Base-by-base conservation (phyloP, 345 rosid genomes). In the Citrus reticulata region DNA sequence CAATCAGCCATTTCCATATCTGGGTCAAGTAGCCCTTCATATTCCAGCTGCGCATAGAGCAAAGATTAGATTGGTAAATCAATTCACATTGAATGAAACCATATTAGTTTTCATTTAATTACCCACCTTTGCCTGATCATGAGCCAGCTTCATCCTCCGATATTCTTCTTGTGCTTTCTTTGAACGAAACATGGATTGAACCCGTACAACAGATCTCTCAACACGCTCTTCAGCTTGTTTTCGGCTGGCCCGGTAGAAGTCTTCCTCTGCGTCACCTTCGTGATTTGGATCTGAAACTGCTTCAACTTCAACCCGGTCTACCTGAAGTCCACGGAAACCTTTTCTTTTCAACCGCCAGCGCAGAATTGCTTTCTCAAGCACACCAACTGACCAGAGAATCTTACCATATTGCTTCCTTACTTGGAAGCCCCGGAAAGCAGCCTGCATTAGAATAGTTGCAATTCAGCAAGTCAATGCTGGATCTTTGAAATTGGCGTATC, bases 181-280 rank as follows among this genome's bases (percentile, higher is more conserved):
- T 72, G 99, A 96, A 57, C 98, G 93, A 81, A 96, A 94, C 98
- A 96, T 91, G 69, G 98, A 87, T 81, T 96, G 98, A 42, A 96
- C 98, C 27, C 87, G 83, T n/a, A 90, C 86, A 42, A 93, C 98
- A 16, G 98, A 88, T 80, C 89, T 93, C 89, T 90, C 98, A 0
- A 91, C 86, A 71, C 99, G 95, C 81, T 94, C 98, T 81, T 91
- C 95, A 5, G 98, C 98, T 82, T 96, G 99, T 84, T 87, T 89
- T 62, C 88, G 90, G 79, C 98, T 91, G 73, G 86, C 77, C 87
- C 75, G 82, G 85, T 85, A 94, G 82, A 93, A 96, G 81, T 88
- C 99, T 79, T 93, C 97, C 84, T 86, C 94, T 8, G 71, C 1
- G 57, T 88, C 93, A 69, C 88, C 84, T 73, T 76, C 89, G 67